Evolutionary conservation across 176 grass and related monocot species (phyloP).

Genomic region (Pontederia paniculata): DNA sequence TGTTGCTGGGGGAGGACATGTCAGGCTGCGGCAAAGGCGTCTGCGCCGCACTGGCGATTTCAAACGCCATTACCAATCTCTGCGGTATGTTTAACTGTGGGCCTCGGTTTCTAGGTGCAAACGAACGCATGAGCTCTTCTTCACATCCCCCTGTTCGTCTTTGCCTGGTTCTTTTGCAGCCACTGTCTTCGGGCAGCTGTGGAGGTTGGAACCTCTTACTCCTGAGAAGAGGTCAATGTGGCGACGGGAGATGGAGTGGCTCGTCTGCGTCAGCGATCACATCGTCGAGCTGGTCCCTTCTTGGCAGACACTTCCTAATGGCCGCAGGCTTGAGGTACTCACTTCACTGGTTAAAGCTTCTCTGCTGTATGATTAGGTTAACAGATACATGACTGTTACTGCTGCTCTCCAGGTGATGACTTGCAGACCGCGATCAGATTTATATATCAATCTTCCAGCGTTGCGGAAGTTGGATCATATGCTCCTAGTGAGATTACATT

Average conservation of each 20-base stretch:
- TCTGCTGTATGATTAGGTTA: background rate
- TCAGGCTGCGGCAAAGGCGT: conserved; percentile 91
- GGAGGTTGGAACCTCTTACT: conserved; percentile 74
- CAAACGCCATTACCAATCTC: conserved; percentile 95
- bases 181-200: conserved; percentile 90
- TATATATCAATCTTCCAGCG: conserved; percentile 83
- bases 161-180: conserved; percentile 25
- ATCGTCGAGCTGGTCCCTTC: conserved; percentile 77
- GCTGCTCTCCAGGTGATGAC: conserved; percentile 68
- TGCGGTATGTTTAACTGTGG: conserved; percentile 34
- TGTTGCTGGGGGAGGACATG: conserved; percentile 98
- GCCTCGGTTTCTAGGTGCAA: background rate
- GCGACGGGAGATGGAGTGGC: conserved; percentile 86
- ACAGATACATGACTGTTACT: background rate
- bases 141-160: background rate
- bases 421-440: conserved; percentile 63
- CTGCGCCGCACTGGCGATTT: conserved; percentile 83
- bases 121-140: background rate
- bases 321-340: conserved; percentile 73
- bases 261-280: conserved; percentile 88
- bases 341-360: background rate
- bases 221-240: conserved; percentile 94
- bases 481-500: conserved; percentile 62
- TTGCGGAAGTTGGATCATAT: conserved; percentile 87
- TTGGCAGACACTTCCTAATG: conserved; percentile 92